These are phyloP conservation scores for Wallacemonas sp. DNA, from an alignment of 208 protist genomes.

Conservation along the genomic window DNA sequence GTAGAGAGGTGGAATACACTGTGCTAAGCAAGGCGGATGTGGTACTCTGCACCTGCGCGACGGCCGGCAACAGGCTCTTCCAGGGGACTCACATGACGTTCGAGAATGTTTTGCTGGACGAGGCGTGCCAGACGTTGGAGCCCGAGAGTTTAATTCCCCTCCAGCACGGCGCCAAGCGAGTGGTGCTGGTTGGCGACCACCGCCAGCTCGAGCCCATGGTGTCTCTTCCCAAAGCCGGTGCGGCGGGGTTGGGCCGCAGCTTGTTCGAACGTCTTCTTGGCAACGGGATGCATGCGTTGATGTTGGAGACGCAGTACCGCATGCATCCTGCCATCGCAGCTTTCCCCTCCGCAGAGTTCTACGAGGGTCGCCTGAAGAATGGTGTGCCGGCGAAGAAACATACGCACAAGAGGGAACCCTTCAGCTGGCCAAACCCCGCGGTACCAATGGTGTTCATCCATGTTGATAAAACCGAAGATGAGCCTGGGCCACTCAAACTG, in stretches of 20 bases:
- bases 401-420: neutral
- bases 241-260: constrained; percentile 90
- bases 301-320: constrained; percentile 95
- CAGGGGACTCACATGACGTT: constrained; percentile 86
- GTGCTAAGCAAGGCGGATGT: neutral
- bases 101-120: constrained; percentile 96
- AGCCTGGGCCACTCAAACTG: neutral
- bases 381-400: constrained; percentile 75
- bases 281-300: neutral
- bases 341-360: constrained; percentile 97
- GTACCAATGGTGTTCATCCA: neutral
- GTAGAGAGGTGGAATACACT: neutral
- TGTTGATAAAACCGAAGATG: neutral
- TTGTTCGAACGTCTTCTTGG: constrained; percentile 95
- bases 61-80: neutral
- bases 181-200: constrained; percentile 95
- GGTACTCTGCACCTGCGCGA: neutral
- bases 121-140: constrained; percentile 95
- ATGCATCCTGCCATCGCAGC: constrained; percentile 97
- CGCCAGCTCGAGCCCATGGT: constrained; percentile 97
- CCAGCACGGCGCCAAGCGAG: constrained; percentile 91
- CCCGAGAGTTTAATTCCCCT: constrained; percentile 97
- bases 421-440: neutral
- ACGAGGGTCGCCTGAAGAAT: constrained; percentile 97
- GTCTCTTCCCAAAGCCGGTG: constrained; percentile 92